A percentile compares a stretch with the other conserved stretches of the same genome.
phyloP scores from a whole-genome alignment of 2,329 filamentous ascomycete genomes.

The Neonectria faginata region DNA sequence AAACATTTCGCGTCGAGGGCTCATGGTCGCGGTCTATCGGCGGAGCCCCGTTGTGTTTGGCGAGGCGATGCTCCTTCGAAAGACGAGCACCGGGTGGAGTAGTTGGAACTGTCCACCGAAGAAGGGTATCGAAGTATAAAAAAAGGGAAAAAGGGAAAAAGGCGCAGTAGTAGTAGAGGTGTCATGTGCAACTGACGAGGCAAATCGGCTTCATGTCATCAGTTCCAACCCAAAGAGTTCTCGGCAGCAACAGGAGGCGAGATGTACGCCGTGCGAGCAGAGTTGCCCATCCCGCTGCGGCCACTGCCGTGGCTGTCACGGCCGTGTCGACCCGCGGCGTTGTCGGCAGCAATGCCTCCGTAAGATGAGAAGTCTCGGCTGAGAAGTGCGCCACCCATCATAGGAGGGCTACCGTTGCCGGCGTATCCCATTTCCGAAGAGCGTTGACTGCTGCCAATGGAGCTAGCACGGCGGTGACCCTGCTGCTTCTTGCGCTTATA shows the following conservation, averaged over 20 bases:
- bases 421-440: slow-evolving; percentile 66
- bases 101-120: slow-evolving; percentile 44
- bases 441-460: slow-evolving; percentile 65
- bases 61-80: slow-evolving; percentile 3
- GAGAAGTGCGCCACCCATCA: slow-evolving; percentile 77
- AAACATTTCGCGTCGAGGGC: slow-evolving; percentile 42
- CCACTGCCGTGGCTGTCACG: slow-evolving; percentile 76
- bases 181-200: slow-evolving; percentile 30
- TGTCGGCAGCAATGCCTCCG: slow-evolving; percentile 56
- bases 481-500: slow-evolving; percentile 89
- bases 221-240: slow-evolving; percentile 97
- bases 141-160: slow-evolving; percentile 43
- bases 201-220: slow-evolving; percentile 38
- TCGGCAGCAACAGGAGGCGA: slow-evolving; percentile 91
- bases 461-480: slow-evolving; percentile 81
- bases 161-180: slow-evolving; percentile 40
- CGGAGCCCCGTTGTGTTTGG: slow-evolving; percentile 17
- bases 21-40: slow-evolving; percentile 32
- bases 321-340: slow-evolving; percentile 44
- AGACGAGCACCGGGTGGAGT: slow-evolving; percentile 33
- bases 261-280: slow-evolving; percentile 74
- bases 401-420: slow-evolving; percentile 63
- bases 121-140: slow-evolving; percentile 50
- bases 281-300: slow-evolving; percentile 64
- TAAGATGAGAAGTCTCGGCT: slow-evolving; percentile 68